These are phyloP conservation scores for Asterochloris erici DNA, from an alignment of 139 green algal species.

Conservation along the genomic window DNA sequence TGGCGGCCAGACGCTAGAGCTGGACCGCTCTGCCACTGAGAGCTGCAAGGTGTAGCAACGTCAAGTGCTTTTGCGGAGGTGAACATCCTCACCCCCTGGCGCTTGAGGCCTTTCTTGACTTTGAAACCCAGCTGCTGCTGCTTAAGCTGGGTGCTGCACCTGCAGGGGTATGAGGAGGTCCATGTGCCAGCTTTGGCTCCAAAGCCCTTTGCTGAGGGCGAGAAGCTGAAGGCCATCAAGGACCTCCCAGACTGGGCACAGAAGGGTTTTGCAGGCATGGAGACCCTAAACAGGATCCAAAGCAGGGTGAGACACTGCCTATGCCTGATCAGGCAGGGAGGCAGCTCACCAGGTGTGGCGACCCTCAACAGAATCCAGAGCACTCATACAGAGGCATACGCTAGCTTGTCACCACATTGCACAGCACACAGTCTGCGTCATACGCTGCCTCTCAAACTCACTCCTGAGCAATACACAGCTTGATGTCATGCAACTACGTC, in stretches of 20 bases:
- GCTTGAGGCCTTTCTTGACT: neutral
- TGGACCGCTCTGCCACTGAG: no score
- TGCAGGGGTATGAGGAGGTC: conserved; percentile 96
- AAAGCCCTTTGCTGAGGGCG: conserved; percentile 80
- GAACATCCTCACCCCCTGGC: no score
- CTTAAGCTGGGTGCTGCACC: no score
- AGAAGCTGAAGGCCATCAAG: conserved; percentile 70
- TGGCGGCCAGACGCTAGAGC: no score
- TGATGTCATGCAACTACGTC: no score
- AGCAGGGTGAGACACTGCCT: conserved; percentile 29
- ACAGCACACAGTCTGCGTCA: no score
- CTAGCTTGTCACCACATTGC: no score
- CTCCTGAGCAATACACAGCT: no score
- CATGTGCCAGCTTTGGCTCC: conserved; percentile 93
- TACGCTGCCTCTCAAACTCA: no score
- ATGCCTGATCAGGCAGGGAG: neutral
- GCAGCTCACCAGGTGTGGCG: neutral
- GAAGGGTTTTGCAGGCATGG: conserved; percentile 85
- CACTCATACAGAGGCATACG: no score
- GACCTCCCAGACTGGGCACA: conserved; percentile 93
- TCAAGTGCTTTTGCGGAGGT: no score
- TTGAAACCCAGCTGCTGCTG: neutral
- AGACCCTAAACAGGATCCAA: conserved; percentile 91
- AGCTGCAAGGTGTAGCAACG: no score
- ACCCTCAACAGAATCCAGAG: neutral